Percentiles rank a stretch among this genome's conserved stretches.
These are phyloP conservation scores for Leptodermis oblonga DNA, from an alignment of 257 asterid genomes.

Conservation along the genomic window DNA sequence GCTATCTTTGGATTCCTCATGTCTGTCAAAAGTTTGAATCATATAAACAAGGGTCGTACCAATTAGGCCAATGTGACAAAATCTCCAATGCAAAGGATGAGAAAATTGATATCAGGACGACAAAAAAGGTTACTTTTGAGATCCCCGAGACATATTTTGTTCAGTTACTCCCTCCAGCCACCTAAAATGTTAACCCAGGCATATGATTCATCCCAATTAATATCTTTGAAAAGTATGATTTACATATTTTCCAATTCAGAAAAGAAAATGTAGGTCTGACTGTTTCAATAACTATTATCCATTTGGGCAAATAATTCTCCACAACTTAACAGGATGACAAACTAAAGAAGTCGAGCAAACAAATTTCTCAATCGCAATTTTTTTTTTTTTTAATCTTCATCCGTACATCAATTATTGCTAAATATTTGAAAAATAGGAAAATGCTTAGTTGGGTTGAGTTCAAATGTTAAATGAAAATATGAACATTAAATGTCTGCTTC, in stretches of 20 bases:
- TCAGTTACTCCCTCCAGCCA: background rate
- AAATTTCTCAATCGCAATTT: background rate
- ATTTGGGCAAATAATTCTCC: background rate
- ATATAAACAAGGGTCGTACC: background rate
- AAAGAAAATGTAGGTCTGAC: background rate
- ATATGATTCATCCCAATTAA: background rate
- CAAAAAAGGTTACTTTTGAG: background rate
- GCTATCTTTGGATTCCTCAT: constrained; percentile 73
- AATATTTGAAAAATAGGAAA: background rate
- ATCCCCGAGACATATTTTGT: background rate
- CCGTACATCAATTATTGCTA: background rate
- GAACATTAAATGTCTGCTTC: constrained; percentile 7
- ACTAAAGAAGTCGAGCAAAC: background rate
- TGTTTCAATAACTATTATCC: background rate
- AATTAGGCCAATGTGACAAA: background rate
- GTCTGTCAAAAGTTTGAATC: constrained; percentile 40
- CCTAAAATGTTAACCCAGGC: background rate
- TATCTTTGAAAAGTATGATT: background rate
- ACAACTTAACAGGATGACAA: background rate
- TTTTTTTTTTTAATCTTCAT: background rate
- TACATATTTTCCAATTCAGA: background rate
- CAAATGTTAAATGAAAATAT: background rate
- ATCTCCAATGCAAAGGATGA: background rate
- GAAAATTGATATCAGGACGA: background rate
- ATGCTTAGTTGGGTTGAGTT: background rate